phyloP scores from a whole-genome alignment of 2,329 filamentous ascomycete genomes.

The Hymenoscyphus infarciens region DNA sequence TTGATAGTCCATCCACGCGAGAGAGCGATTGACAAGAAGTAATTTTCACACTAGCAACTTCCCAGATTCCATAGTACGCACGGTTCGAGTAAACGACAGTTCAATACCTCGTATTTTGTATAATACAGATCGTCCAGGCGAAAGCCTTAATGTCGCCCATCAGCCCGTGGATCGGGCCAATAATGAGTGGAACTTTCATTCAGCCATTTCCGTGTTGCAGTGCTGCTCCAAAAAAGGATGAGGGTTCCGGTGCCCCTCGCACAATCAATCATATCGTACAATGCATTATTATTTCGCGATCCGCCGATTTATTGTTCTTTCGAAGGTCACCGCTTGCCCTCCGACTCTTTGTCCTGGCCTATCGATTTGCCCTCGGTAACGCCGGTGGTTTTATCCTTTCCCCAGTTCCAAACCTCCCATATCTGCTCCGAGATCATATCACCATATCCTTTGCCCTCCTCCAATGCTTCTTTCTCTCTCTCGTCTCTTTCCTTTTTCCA shows the following conservation, averaged over 20 bases:
- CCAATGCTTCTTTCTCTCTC: constrained; percentile 29
- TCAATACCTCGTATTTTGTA: background rate
- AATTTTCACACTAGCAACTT: background rate
- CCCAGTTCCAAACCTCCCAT: constrained; percentile 44
- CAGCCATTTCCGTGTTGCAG: background rate
- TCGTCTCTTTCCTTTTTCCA: constrained; percentile 30
- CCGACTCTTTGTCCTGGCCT: background rate
- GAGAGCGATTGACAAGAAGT: background rate
- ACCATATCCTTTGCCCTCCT: constrained; percentile 36
- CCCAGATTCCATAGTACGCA: background rate
- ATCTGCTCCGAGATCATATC: constrained; percentile 42
- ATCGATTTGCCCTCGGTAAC: constrained; percentile 6
- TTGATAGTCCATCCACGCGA: background rate
- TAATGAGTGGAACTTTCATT: background rate
- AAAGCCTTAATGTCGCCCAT: background rate
- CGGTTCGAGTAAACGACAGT: background rate
- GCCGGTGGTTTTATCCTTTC: constrained; percentile 35
- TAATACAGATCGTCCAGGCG: background rate
- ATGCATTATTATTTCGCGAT: background rate
- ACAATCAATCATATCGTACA: constrained; percentile 3
- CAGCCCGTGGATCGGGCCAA: background rate
- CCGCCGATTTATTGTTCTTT: background rate
- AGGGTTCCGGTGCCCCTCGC: background rate
- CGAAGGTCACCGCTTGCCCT: background rate
- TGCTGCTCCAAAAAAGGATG: background rate